Evolutionary conservation across 2,329 filamentous ascomycete genomes (phyloP).

Genomic region (Scleromitrula shiraiana): DNA sequence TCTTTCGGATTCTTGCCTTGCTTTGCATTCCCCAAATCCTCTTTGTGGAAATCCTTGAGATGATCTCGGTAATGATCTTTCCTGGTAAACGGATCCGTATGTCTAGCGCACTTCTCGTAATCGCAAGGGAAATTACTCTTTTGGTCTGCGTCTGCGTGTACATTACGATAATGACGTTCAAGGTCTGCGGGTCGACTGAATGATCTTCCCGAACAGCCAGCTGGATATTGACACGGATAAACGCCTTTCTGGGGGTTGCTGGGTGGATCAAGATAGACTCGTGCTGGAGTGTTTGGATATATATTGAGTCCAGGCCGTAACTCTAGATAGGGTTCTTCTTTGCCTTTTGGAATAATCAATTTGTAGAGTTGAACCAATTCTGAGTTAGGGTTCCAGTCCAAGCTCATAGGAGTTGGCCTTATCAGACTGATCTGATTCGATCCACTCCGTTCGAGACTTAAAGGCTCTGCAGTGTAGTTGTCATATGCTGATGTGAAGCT

Average conservation of each 20-base stretch:
- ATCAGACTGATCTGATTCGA: neutral
- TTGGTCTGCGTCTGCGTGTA: constrained; percentile 22
- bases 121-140: constrained; percentile 26
- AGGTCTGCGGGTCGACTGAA: constrained; percentile 32
- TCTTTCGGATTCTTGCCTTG: constrained; percentile 11
- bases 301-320: constrained; percentile 5
- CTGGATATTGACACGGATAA: constrained; percentile 20
- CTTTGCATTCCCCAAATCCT: constrained; percentile 28
- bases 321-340: constrained; percentile 17
- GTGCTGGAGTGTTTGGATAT: constrained; percentile 9
- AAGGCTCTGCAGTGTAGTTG: neutral
- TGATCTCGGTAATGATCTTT: constrained; percentile 43
- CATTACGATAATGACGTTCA: constrained; percentile 30
- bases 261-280: constrained; percentile 17
- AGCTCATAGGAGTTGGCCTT: constrained; percentile 13
- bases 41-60: constrained; percentile 39
- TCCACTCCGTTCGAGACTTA: neutral
- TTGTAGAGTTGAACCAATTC: constrained; percentile 16
- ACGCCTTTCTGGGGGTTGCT: constrained; percentile 12
- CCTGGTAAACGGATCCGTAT: constrained; percentile 34
- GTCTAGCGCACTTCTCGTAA: constrained; percentile 25
- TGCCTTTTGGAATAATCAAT: constrained; percentile 16
- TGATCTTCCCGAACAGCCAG: constrained; percentile 13
- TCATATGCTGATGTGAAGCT: neutral
- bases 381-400: constrained; percentile 13